A percentile compares a stretch with the other conserved stretches of the same genome.
phyloP scores from a whole-genome alignment of 805 yeast genomes.

The Cyberlindnera japonica region DNA sequence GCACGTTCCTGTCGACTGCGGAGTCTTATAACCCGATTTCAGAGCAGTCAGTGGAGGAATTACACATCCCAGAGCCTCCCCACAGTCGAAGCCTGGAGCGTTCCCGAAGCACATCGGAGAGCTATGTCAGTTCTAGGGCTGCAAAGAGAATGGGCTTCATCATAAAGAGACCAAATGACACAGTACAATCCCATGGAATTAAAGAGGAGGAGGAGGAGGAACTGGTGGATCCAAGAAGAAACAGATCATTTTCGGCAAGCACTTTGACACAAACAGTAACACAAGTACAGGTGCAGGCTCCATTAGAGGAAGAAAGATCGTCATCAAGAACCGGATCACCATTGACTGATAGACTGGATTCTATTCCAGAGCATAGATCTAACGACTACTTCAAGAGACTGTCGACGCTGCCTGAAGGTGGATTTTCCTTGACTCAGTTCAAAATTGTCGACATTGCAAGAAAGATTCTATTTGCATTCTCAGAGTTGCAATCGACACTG shows the following conservation, averaged over 20 bases:
- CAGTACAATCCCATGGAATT: constrained; percentile 13
- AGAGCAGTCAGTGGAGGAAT: too few relatives aligned
- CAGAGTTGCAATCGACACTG: constrained; percentile 60
- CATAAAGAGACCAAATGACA: constrained; percentile 35
- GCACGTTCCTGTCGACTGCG: constrained; percentile 8
- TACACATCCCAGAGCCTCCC: constrained; percentile 8
- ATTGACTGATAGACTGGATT: constrained; percentile 13
- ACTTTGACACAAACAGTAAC: constrained; percentile 1
- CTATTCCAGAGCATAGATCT: constrained; percentile 42
- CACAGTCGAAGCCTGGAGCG: constrained; percentile 19
- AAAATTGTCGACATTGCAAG: constrained; percentile 46
- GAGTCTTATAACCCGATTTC: too few relatives aligned
- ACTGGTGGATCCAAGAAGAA: constrained; percentile 18
- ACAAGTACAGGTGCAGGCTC: background rate
- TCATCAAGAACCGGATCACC: constrained; percentile 14
- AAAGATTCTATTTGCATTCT: constrained; percentile 57
- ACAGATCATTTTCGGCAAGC: constrained; percentile 22
- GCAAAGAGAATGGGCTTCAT: constrained; percentile 76
- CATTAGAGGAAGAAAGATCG: too few relatives aligned
- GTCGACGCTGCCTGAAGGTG: constrained; percentile 57
- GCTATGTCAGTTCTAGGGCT: constrained; percentile 54
- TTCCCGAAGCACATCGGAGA: constrained; percentile 38
- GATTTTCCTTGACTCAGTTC: constrained; percentile 16
- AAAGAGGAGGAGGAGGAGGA: constrained; percentile 26
- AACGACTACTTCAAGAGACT: constrained; percentile 64